Base-by-base conservation (phyloP, 805 yeast genomes). In the Wickerhamiella lipophila region DNA sequence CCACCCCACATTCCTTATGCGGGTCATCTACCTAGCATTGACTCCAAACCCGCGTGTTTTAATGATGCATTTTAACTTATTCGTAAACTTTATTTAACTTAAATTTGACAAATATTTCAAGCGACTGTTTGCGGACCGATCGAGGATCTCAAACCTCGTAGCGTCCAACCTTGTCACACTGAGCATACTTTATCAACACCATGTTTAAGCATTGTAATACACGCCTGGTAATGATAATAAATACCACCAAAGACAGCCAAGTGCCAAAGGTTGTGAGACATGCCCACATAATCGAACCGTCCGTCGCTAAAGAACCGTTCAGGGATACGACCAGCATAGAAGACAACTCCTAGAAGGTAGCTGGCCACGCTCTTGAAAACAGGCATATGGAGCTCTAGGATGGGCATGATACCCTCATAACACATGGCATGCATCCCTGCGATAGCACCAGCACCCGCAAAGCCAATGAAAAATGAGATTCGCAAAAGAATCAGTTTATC, bases 261-360 rank as follows among this genome's bases (percentile, higher is more conserved):
- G 66, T 89, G 98, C 98, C 98, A 89, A 26, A 89, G 69, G 59
- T 87, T 88, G 64, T 89, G 98, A 32, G 95, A 84, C 96, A 87
- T 89, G 82, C 89, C 70, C 50, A 68, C 56, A 55, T 64, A 65
- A 55, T 67, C 69, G 52, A 67, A 61, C 38, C 64, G 49, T 19
- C 55, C 47, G 7, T 67, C 68, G 6, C 64, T 66, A 41, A 56
- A 59, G 55, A 84, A 84, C 56, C 92, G 75, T 66, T 89, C 98
- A 1, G 97, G 97, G 35, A 88, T 76, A 47, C 88, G 72, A 8
- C 83, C 76, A 5, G 94, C 95, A 64, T 89, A 89, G 60, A 88
- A 83, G 5, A 81, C 75, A 15, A 88, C 95, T 13, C 98, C 98
- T 0, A 74, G 59, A 53, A 79, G 65, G 60, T 89, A 89, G 77